These are phyloP conservation scores for Shiraia bambusicola DNA, from an alignment of 2,329 filamentous ascomycete genomes.

Conservation along the genomic window DNA sequence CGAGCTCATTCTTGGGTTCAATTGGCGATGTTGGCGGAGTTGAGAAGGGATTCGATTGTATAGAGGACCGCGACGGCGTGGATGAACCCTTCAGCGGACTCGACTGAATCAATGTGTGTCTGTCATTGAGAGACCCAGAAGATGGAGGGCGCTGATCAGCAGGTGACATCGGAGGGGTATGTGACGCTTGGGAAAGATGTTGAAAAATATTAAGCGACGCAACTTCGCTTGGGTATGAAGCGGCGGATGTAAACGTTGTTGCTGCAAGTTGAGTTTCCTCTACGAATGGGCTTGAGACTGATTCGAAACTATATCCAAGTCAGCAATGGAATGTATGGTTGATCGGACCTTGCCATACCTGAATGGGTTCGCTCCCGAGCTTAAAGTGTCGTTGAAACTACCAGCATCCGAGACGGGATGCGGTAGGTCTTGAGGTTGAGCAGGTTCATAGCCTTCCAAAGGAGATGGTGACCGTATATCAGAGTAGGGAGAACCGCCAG, in stretches of 20 bases:
- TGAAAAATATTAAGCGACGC: slow-evolving; percentile 39
- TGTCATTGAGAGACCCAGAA: slow-evolving; percentile 22
- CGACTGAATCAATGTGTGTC: slow-evolving; percentile 19
- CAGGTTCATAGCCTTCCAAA: slow-evolving; percentile 25
- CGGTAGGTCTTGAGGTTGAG: slow-evolving; percentile 22
- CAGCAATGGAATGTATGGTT: slow-evolving; percentile 9
- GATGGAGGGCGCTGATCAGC: slow-evolving; percentile 32
- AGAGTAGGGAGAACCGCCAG: slow-evolving; percentile 37
- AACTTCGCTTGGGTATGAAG: slow-evolving; percentile 32
- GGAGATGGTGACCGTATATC: slow-evolving; percentile 33
- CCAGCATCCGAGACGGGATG: slow-evolving; percentile 22
- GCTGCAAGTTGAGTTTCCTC: slow-evolving; percentile 21
- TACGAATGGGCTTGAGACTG: slow-evolving; percentile 32
- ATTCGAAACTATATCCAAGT: slow-evolving; percentile 31
- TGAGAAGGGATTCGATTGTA: slow-evolving; percentile 41
- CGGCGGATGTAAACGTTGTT: slow-evolving; percentile 32
- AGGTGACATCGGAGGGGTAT: slow-evolving; percentile 44
- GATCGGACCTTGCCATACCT: slow-evolving; percentile 21
- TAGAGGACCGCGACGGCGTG: slow-evolving; percentile 37
- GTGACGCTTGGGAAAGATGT: slow-evolving; percentile 37
- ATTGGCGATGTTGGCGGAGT: slow-evolving; percentile 43
- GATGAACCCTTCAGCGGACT: slow-evolving; percentile 33
- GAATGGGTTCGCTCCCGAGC: slow-evolving; percentile 35
- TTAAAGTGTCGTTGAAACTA: slow-evolving; percentile 34
- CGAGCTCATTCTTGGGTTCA: slow-evolving; percentile 36